Evolutionary conservation across 1,139 yeast species (phyloP), one percentile per base, ranked within the genome.

Genomic region (Suhomyces coccinellae): DNA sequence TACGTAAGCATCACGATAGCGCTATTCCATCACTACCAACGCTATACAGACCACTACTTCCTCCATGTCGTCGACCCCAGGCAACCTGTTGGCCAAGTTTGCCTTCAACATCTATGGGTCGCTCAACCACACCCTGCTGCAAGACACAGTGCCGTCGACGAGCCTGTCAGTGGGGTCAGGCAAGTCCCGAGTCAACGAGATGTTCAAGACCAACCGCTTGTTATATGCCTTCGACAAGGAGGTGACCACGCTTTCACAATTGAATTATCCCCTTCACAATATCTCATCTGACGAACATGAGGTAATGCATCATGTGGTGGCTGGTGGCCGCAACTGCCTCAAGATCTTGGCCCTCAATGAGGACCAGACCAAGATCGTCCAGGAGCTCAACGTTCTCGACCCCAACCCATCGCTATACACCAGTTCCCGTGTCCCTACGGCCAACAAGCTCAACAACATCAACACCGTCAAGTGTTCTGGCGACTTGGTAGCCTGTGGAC

Each of bases 311-410:
- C 71, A 76, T 49, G 76, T 80, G 15, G 79, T 80, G 0, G 63
- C 82, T 9, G 86, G 86, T 2, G 86, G 87, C 1, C 77, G 82
- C 51, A 81, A 81, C 53, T 70, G 75, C 49, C 63, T 83, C 40
- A 80, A 78, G 52, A 53, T 82, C 7, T 58, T 82, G 38, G 71
- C 73, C 33, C 59, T 81, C 13, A 69, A 71, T 42, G 58, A 60
- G 26, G 75, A 69, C 62, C 79, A 62, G 62, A 63, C 56, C 45
- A 63, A 52, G 36, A 63, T 74, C 2, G 48, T 68, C 22, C 67
- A 66, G 28, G 78, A 77, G 61, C 52, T 71, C 59, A 58, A 77
- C 70, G 50, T 74, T 62, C 46, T 83, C 72, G 63, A 80, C 67
- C 42, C 71, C 72, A 33, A 20, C 32, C 37, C 22, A 68, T 82